Base-by-base conservation (phyloP, 495 filamentous ascomycete genomes). In the Penicillium angulare region DNA sequence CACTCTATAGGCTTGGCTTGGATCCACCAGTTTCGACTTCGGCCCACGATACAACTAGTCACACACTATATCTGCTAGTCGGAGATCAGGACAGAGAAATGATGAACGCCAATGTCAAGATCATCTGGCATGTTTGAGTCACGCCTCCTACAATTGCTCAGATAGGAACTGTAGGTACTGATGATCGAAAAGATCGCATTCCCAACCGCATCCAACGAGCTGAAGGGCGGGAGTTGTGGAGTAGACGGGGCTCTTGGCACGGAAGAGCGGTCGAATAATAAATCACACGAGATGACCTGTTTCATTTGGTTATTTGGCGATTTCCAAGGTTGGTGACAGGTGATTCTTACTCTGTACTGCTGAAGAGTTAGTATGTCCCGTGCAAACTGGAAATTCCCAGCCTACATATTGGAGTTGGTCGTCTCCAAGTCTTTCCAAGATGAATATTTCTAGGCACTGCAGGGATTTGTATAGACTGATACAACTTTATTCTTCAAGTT, bases 321-420 rank as follows among this genome's bases (percentile, higher is more conserved):
- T n/a, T n/a, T n/a, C n/a, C n/a, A n/a, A n/a, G n/a, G n/a, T n/a
- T n/a, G n/a, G n/a, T n/a, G n/a, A n/a, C n/a, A n/a, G n/a, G n/a
- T n/a, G n/a, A n/a, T 29, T 23, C 34, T 24, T 36, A 40, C 41
- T 22, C 47, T 52, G 41, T 58, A 60, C 10, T 53, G 34, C 21
- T 57, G 29, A 20, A 55, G 43, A 1, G 50, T 50, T 7, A 52
- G 33, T 13, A 58, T 63, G 10, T 64, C 53, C 7, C 52, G 43
- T 12, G 52, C 61, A 31, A 66, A 60, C 71, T 67, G n/a, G n/a
- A n/a, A n/a, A n/a, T n/a, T n/a, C n/a, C n/a, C n/a, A n/a, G n/a
- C n/a, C n/a, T n/a, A n/a, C n/a, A n/a, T n/a, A n/a, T n/a, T n/a
- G n/a, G n/a, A n/a, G n/a, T n/a, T n/a, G n/a, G n/a, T n/a, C n/a